Conservation (phyloP, 768 basidiomycete species). For the Serendipita indica region DNA sequence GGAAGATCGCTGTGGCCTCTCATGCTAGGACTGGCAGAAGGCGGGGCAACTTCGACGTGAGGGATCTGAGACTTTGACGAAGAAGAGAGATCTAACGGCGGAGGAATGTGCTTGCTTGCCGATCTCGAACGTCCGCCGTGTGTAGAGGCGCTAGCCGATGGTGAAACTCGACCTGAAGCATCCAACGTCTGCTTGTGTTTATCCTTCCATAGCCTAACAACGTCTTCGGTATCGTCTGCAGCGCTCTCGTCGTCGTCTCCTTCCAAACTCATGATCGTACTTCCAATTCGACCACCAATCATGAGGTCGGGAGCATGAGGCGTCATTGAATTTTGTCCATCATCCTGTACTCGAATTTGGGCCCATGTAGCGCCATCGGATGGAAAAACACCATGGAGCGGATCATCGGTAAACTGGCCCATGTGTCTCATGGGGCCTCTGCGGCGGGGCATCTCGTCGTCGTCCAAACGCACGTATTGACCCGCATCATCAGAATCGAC, state of each 20-base stretch:
- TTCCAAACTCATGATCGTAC: constrained; percentile 18
- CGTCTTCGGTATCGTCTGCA: constrained; percentile 20
- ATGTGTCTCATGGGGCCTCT: neutral
- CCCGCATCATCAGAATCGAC: neutral
- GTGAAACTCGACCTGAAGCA: neutral
- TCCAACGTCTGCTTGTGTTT: constrained; percentile 13
- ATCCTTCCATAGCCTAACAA: constrained; percentile 15
- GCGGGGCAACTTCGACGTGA: constrained; percentile 8
- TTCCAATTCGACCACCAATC: constrained; percentile 10
- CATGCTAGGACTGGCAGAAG: constrained; percentile 6
- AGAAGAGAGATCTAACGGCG: constrained; percentile 26
- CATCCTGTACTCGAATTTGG: constrained; percentile 6
- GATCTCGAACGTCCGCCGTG: constrained; percentile 13
- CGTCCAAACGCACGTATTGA: neutral
- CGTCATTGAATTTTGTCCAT: neutral
- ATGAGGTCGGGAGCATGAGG: constrained; percentile 1
- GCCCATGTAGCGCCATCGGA: constrained; percentile 13
- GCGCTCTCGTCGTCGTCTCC: constrained; percentile 23
- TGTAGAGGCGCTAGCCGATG: neutral
- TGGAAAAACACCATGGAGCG: constrained; percentile 15
- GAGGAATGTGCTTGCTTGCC: constrained; percentile 34
- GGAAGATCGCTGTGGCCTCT: neutral
- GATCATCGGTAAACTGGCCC: constrained; percentile 11
- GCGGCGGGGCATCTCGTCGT: neutral
- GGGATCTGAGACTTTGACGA: constrained; percentile 8